phyloP scores from a whole-genome alignment of 805 yeast species.

The Teunomyces tritomae region DNA sequence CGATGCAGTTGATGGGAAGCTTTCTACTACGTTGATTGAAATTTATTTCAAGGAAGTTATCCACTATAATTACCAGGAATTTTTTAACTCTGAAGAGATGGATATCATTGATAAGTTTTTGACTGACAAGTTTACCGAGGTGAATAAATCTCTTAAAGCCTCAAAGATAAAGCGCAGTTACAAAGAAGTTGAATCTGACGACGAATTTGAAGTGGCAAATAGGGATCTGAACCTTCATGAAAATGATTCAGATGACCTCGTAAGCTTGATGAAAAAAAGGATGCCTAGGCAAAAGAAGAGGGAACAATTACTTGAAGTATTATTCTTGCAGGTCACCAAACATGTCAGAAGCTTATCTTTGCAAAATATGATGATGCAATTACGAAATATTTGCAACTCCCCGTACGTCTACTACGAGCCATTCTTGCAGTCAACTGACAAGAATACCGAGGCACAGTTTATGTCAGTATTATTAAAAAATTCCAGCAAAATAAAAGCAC shows the following conservation, averaged over 20 bases:
- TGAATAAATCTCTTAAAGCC: neutral
- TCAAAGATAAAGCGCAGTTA: conserved; percentile 3
- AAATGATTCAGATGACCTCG: neutral
- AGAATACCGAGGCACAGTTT: conserved; percentile 24
- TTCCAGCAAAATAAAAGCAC: conserved; percentile 71
- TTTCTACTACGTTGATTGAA: conserved; percentile 45
- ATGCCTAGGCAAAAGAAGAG: conserved; percentile 8
- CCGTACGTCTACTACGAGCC: conserved; percentile 86
- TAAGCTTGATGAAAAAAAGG: neutral
- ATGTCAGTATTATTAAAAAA: conserved; percentile 37
- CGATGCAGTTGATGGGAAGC: conserved; percentile 43
- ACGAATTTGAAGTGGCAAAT: conserved; percentile 20
- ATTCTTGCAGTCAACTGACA: conserved; percentile 46
- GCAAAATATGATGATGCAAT: conserved; percentile 76
- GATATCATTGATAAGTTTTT: conserved; percentile 41
- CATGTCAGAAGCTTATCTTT: conserved; percentile 40
- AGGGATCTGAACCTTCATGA: neutral
- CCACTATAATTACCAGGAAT: conserved; percentile 31
- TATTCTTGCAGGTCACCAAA: conserved; percentile 13
- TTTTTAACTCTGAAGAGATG: conserved; percentile 20
- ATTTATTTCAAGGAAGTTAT: conserved; percentile 53
- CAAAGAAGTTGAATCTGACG: conserved; percentile 28
- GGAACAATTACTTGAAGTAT: conserved; percentile 10
- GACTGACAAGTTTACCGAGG: conserved; percentile 1
- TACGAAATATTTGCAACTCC: conserved; percentile 80